phyloP scores from a whole-genome alignment of 2,329 filamentous ascomycete genomes.

The Colletotrichum eremochloae region DNA sequence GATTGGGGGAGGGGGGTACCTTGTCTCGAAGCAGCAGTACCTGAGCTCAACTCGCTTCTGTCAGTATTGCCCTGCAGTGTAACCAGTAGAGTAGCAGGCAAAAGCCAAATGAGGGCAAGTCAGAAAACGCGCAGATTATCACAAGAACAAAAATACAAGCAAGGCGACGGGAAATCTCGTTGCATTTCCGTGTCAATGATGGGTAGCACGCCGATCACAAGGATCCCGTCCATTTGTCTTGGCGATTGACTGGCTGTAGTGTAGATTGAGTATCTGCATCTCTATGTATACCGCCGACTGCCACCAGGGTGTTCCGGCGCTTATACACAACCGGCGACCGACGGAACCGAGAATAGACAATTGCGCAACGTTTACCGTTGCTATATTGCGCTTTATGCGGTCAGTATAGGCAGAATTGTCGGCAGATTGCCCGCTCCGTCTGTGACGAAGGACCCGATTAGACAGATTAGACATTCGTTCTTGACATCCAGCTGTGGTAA shows the following conservation, averaged over 20 bases:
- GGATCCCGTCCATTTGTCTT: constrained; percentile 26
- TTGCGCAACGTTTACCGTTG: background rate
- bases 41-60: background rate
- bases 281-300: background rate
- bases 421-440: background rate
- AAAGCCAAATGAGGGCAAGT: constrained; percentile 2
- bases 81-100: constrained; percentile 5
- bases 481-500: background rate
- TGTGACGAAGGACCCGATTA: background rate
- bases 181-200: constrained; percentile 13
- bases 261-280: background rate
- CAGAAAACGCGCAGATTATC: background rate
- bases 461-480: background rate
- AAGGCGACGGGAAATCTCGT: constrained; percentile 8
- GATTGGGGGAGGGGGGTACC: background rate
- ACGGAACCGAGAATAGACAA: background rate
- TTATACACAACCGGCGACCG: background rate
- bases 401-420: background rate
- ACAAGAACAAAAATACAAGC: background rate
- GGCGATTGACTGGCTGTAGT: constrained; percentile 13
- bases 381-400: background rate
- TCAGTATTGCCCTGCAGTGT: constrained; percentile 10
- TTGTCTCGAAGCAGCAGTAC: background rate
- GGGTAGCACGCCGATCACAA: constrained; percentile 28
- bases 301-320: background rate